phyloP scores from a whole-genome alignment of 192 early-diverging fungal genomes.

The Coemansia sp. region DNA sequence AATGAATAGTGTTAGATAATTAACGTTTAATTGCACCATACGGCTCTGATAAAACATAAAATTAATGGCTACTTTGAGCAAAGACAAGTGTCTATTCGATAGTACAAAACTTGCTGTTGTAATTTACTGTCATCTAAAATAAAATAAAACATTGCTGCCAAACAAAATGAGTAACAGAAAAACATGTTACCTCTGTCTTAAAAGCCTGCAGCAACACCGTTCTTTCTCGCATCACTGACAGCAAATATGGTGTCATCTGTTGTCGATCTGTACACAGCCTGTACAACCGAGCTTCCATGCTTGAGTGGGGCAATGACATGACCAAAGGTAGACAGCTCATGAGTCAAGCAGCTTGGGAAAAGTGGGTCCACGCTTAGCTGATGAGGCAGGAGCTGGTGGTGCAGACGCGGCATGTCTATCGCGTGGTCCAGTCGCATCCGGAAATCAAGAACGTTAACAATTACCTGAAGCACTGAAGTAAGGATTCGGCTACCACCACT shows the following conservation, averaged over 20 bases:
- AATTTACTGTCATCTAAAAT: background rate
- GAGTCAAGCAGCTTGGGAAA: conserved; percentile 23
- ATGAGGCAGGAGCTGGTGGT: conserved; percentile 91
- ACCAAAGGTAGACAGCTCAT: conserved; percentile 41
- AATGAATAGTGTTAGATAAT: background rate
- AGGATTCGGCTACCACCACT: conserved; percentile 85
- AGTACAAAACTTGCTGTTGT: background rate
- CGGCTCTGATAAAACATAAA: background rate
- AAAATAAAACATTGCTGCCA: background rate
- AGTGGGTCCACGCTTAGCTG: conserved; percentile 54
- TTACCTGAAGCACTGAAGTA: conserved; percentile 68
- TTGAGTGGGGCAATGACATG: conserved; percentile 41
- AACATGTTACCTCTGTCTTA: conserved; percentile 23
- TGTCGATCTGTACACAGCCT: conserved; percentile 51
- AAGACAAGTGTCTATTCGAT: background rate
- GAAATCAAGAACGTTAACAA: conserved; percentile 76
- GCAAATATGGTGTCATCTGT: conserved; percentile 53
- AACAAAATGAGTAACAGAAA: background rate
- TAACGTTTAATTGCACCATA: background rate
- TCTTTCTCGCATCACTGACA: conserved; percentile 64
- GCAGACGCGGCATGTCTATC: conserved; percentile 69
- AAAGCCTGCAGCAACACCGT: conserved; percentile 63
- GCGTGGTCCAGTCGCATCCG: conserved; percentile 65
- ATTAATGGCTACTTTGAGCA: background rate
- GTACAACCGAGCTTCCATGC: conserved; percentile 53